Percentiles rank a stretch among this genome's conserved stretches.
These are phyloP conservation scores for Isabelozyma heimii DNA, from an alignment of 805 yeast genomes.

Conservation along the genomic window DNA sequence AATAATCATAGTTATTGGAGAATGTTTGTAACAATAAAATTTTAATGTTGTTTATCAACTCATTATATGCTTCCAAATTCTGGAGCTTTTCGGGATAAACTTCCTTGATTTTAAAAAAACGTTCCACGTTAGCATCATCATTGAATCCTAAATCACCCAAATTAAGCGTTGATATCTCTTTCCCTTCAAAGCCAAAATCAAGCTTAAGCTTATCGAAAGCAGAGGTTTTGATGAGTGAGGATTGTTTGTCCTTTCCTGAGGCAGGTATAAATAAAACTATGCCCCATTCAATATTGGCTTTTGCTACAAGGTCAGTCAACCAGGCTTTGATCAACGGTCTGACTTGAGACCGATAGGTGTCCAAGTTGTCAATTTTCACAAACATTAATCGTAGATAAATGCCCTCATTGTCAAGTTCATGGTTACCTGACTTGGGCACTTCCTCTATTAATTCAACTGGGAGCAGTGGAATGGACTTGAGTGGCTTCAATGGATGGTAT, in stretches of 20 bases:
- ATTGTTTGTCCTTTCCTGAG: constrained; percentile 29
- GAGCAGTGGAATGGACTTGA: constrained; percentile 62
- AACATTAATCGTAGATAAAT: constrained; percentile 69
- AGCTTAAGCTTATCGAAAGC: constrained; percentile 52
- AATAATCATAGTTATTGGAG: constrained; percentile 18
- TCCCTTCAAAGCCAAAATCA: constrained; percentile 47
- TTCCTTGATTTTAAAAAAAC: constrained; percentile 41
- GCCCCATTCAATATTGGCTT: constrained; percentile 56
- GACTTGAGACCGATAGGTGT: constrained; percentile 72
- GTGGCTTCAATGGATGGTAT: constrained; percentile 43
- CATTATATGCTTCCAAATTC: constrained; percentile 51
- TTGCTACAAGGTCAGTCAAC: constrained; percentile 47
- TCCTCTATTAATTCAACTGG: constrained; percentile 58
- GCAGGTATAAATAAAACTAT: constrained; percentile 51
- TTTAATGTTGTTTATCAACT: constrained; percentile 44
- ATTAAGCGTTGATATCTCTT: constrained; percentile 20
- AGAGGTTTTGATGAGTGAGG: constrained; percentile 43
- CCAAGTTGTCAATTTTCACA: constrained; percentile 62
- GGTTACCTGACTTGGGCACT: constrained; percentile 37
- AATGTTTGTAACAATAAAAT: constrained; percentile 53
- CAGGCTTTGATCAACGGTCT: constrained; percentile 83
- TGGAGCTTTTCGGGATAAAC: constrained; percentile 31
- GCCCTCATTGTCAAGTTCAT: constrained; percentile 26
- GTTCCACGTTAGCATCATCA: constrained; percentile 18
- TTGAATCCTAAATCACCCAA: constrained; percentile 6